These are phyloP conservation scores for Pinus taeda DNA, from an alignment of 75 land plant species.

Conservation along the genomic window DNA sequence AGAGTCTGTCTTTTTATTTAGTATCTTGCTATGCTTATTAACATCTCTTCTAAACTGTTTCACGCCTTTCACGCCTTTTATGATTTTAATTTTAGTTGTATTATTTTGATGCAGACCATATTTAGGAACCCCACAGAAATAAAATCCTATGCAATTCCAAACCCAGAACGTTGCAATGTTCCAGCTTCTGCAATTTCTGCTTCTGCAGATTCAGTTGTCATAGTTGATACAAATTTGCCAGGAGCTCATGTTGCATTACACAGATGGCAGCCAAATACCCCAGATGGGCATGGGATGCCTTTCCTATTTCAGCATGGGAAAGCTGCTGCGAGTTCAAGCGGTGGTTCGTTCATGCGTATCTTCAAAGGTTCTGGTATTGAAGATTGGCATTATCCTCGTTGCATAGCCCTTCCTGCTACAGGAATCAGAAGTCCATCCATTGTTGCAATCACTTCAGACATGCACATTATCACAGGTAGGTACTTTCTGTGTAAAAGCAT, in stretches of 20 bases:
- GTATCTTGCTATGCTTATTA: background rate
- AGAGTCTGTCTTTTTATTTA: no score
- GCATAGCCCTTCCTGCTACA: constrained; percentile 62
- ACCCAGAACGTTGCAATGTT: constrained; percentile 83
- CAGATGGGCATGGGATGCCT: constrained; percentile 94
- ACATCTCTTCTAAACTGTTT: background rate
- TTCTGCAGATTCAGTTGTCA: constrained; percentile 73
- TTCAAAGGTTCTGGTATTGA: constrained; percentile 64
- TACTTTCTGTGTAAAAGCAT: background rate
- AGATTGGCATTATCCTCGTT: constrained; percentile 76
- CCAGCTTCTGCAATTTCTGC: constrained; percentile 92
- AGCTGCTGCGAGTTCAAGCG: constrained; percentile 34
- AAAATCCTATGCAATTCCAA: constrained; percentile 65
- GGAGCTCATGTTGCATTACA: constrained; percentile 81
- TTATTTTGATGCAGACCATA: constrained; percentile 60
- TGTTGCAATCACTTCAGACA: constrained; percentile 72
- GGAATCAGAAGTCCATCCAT: constrained; percentile 62
- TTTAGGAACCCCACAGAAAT: constrained; percentile 86
- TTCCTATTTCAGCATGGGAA: constrained; percentile 95
- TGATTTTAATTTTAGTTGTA: background rate
- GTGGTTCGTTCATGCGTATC: constrained; percentile 89
- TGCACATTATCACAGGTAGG: constrained; percentile 78
- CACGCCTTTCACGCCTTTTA: background rate
- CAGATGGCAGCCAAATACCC: constrained; percentile 98
- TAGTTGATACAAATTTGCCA: constrained; percentile 72